Evolutionary conservation across 805 yeast genomes (phyloP), one percentile per base, ranked within the genome.

Genomic region (Lipomyces spencermartinsiae): DNA sequence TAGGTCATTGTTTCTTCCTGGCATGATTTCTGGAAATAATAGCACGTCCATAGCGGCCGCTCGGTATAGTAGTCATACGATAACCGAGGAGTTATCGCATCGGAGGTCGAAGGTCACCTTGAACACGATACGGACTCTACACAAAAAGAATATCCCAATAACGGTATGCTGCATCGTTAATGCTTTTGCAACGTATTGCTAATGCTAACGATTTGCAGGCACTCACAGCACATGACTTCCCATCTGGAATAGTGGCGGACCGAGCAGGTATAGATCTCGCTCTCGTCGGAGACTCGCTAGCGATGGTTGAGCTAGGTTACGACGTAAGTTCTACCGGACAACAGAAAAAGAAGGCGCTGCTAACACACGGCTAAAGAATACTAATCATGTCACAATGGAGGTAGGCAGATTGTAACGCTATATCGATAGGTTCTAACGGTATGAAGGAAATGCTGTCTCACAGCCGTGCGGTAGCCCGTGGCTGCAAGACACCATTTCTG

Each of bases 221-320:
- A n/a, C 80, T 93, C n/a, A 94, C 99, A 0, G 97, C 97, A 0
- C 92, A 94, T 77, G 98, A 94, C 76, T 89, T 83, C 74, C 86
- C 93, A 19, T 88, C 97, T 0, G 95, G 88, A 0, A 80, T 82
- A 37, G 81, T 90, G 73, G 96, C 93, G 0, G 88, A 89, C 31
- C 77, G 82, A 19, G 86, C 93, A 0, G 83, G 85, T 0, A 83
- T 87, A 1, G 98, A 94, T 73, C 83, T 89, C 66, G 82, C 89
- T 6, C 82, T 94, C 1, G 88, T 94, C 3, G 99, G 99, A 2
- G 99, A 94, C 78, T 93, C 98, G 0, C 80, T 95, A 33, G 92
- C 97, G 0, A 94, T 93, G 97, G 93, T 91, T 0, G 84, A 97
- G 0, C 82, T 92, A 70, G 99, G 99, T 0, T 89, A 89, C 75